Evolutionary conservation across 208 protist genomes (phyloP).

Genomic region (Acanthamoeba quina): DNA sequence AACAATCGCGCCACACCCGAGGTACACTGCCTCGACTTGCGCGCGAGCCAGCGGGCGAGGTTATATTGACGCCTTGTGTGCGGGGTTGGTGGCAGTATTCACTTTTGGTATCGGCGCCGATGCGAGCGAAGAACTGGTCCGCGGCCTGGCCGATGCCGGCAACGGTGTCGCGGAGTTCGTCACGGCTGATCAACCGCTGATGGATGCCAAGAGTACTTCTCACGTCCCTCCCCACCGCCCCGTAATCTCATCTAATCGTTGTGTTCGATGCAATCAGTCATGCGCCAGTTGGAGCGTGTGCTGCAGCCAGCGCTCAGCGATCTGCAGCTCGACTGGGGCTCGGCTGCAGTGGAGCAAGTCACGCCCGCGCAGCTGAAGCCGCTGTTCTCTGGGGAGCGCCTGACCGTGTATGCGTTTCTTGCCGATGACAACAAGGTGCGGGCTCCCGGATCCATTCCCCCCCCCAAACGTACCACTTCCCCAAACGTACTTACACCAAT

Average conservation of each 20-base stretch:
- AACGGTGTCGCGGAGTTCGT: slow-evolving; percentile 75
- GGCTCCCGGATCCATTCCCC: background rate
- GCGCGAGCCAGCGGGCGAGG: no score
- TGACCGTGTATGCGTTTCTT: background rate
- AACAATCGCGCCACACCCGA: slow-evolving; percentile 58
- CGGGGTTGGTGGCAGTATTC: slow-evolving; percentile 15
- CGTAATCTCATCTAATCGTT: no score
- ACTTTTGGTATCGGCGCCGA: slow-evolving; percentile 69
- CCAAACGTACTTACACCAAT: background rate
- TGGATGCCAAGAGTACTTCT: slow-evolving; percentile 28
- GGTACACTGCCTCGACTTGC: background rate
- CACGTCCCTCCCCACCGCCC: background rate
- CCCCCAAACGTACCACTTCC: background rate
- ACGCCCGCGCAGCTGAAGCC: background rate
- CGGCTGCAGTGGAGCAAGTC: background rate
- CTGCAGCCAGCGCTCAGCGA: background rate
- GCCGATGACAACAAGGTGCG: background rate
- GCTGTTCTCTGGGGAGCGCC: slow-evolving; percentile 1
- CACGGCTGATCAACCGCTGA: slow-evolving; percentile 60
- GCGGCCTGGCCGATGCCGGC: slow-evolving; percentile 33
- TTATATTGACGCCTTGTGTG: no score
- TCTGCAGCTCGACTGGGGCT: background rate
- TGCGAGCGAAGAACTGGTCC: slow-evolving; percentile 39
- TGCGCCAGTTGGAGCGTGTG: slow-evolving; percentile 2
- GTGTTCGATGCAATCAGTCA: background rate